These are phyloP conservation scores for Cyathus striatus DNA, from an alignment of 768 basidiomycete genomes.

Conservation along the genomic window DNA sequence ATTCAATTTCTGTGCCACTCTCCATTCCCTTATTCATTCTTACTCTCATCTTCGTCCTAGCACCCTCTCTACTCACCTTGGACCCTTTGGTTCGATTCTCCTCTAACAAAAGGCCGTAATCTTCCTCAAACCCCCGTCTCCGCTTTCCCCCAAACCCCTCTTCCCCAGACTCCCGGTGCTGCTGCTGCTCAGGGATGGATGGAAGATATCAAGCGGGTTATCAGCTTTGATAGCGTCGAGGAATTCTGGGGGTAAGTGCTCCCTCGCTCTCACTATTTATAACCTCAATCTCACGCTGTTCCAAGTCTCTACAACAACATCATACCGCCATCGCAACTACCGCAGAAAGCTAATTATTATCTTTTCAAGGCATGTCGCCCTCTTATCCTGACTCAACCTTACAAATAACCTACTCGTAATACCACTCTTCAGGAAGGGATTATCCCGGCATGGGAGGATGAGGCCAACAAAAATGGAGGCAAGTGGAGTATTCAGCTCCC, in stretches of 20 bases:
- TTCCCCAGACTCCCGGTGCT: slow-evolving; percentile 67
- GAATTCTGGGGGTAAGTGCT: slow-evolving; percentile 94
- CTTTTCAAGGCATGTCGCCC: slow-evolving; percentile 78
- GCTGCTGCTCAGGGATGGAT: slow-evolving; percentile 89
- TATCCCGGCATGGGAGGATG: slow-evolving; percentile 97
- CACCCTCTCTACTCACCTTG: slow-evolving; percentile 92
- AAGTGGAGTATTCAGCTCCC: slow-evolving; percentile 99
- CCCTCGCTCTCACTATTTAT: slow-evolving; percentile 3
- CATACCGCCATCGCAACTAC: slow-evolving; percentile 88
- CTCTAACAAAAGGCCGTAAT: slow-evolving; percentile 84
- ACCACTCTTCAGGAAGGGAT: slow-evolving; percentile 79
- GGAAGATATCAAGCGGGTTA: slow-evolving; percentile 97
- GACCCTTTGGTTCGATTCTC: slow-evolving; percentile 99
- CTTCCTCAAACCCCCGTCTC: slow-evolving; percentile 79
- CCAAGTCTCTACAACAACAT: slow-evolving; percentile 92
- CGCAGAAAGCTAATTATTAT: slow-evolving; percentile 98
- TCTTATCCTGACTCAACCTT: no score
- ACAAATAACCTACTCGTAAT: no score
- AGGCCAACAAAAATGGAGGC: slow-evolving; percentile 93
- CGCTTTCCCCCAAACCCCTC: slow-evolving; percentile 72
- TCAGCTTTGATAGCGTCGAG: slow-evolving; percentile 94
- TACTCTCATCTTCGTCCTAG: slow-evolving; percentile 41
- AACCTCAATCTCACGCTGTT: slow-evolving; percentile 9
- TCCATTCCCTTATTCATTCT: not conserved
- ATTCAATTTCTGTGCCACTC: slow-evolving; percentile 1